Evolutionary conservation across 1,139 yeast genomes (phyloP), one percentile per base, ranked within the genome.

Genomic region (Sugiyamaella novakii): DNA sequence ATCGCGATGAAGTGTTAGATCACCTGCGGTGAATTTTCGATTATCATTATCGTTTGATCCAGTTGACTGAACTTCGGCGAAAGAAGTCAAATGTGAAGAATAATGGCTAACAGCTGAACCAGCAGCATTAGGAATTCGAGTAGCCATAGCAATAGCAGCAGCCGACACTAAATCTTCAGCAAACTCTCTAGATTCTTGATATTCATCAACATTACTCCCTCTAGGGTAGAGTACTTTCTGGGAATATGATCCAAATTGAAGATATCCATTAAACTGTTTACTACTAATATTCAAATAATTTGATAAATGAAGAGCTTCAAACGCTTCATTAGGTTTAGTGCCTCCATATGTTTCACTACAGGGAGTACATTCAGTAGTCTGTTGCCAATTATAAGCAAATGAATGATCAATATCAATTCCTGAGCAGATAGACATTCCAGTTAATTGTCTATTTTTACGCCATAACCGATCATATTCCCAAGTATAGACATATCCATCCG

Each of bases 361-460:
- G 3, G 92, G 87, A 67, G 80, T 73, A 10, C 34, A 40, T 27
- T 30, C 45, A 2, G 52, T 82, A 87, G 43, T 74, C 69, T 12
- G 85, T 78, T 19, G 52, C 53, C 46, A 41, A n/a, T 31, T 37
- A 21, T 21, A 14, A 5, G 79, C 84, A 67, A 83, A 87, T 1
- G 95, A 84, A 61, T 86, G 95, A 65, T 87, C 96, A 51, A 89
- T 81, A 64, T 89, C 96, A 41, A 88, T 78, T 5, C 97, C 97
- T 45, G 76, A 72, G 66, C 97, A 89, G 38, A 75, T 68, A 3
- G 87, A 81, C 45, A 79, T 68, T 31, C 73, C 76, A 0, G 95
- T 85, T 47, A 79, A 78, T 67, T 89, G 96, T 54, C 96, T 77
- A 67, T 87, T 89, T 65, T 89, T 89, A 43, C 95, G 74, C 97